Evolutionary conservation across 768 basidiomycete genomes (phyloP), one percentile per base, ranked within the genome.

Genomic region (Calocybe cyanea): DNA sequence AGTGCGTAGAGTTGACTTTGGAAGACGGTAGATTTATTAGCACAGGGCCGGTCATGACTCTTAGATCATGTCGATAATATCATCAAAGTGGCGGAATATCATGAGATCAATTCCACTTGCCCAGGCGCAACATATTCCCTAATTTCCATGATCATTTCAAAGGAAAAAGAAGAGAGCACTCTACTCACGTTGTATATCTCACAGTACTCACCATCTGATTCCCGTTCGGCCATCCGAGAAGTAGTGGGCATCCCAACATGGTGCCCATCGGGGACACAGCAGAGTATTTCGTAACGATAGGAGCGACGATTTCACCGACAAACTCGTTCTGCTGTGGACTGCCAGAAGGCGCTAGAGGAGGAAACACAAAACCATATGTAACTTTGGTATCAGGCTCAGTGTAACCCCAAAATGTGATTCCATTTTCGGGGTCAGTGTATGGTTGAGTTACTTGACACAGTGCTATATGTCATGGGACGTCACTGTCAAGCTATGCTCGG

Each of bases 201-300:
- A 75, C 67, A 0, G 80, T 77, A 38, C 67, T 61, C 8, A 83
- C 77, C 51, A 83, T 73, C 2, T 57, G 53, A 44, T 71, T 68
- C 15, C 65, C 72, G 53, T 80, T 77, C 1, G 77, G 69, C 82
- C 82, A 84, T 4, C 80, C 80, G 19, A 81, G 73, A 34, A 84
- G 59, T 21, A 84, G 66, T 20, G 81, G 66, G 57, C 73, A 73
- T 53, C 72, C 61, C 34, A 76, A 52, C 80, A 83, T 82, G 23
- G 70, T 65, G 7, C 77, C 78, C 11, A 69, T 73, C 4, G 80
- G 72, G 5, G 77, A 63, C 20, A 74, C 60, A 42, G 80, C 81
- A 14, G 71, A 70, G 80, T 81, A 84, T 65, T 70, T 57, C 19
- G 69, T 69, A 6, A 56, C 68, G 32, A 78, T 62, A 10, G 82